phyloP scores from a whole-genome alignment of 179 eudicot genomes.

The Sideroxylon spinosum region DNA sequence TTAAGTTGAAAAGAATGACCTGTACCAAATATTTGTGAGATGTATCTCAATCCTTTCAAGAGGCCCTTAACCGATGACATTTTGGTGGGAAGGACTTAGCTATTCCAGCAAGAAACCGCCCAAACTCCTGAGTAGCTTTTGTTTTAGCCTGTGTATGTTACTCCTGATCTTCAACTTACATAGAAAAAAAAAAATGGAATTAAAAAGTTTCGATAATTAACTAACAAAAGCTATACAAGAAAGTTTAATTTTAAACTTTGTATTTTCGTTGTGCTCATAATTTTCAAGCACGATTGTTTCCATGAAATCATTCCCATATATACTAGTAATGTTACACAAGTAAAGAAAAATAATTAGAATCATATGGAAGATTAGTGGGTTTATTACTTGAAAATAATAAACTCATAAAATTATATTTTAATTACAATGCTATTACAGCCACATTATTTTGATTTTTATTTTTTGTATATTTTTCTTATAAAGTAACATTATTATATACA shows the following conservation, averaged over 20 bases:
- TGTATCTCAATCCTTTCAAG: constrained; percentile 26
- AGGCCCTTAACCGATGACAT: constrained; percentile 25
- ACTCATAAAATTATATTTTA: too few species aligned
- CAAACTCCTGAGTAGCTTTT: constrained; percentile 10
- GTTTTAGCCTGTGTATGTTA: neutral
- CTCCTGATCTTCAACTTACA: constrained; percentile 6
- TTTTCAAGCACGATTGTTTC: too few species aligned
- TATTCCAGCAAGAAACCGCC: constrained; percentile 4
- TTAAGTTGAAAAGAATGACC: neutral
- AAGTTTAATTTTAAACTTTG: neutral
- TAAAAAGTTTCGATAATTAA: neutral
- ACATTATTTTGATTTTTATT: too few species aligned
- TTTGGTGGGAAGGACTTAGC: constrained; percentile 4
- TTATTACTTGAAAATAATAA: too few species aligned
- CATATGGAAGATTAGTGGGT: too few species aligned
- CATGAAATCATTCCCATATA: too few species aligned
- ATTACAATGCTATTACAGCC: too few species aligned
- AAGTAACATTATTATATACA: too few species aligned
- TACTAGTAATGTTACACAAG: too few species aligned
- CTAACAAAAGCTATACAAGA: neutral
- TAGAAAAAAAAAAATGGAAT: neutral
- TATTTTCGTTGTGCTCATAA: too few species aligned
- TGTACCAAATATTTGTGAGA: constrained; percentile 25
- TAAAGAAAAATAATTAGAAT: too few species aligned
- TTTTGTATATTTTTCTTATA: too few species aligned